Conservation (phyloP, 257 asterid genomes). For the Perilla frutescens region DNA sequence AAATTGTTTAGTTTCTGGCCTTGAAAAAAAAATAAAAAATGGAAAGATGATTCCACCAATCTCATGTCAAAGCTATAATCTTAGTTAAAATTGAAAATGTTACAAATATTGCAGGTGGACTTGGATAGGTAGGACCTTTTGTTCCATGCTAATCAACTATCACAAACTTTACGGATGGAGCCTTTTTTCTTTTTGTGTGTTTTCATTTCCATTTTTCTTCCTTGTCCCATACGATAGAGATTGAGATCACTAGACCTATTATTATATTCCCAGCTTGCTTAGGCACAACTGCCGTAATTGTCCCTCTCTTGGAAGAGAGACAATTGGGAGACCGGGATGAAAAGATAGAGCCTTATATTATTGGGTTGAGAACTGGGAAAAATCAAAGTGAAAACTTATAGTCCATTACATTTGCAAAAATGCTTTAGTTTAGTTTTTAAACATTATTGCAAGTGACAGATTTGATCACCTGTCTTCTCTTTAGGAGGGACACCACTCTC, state of each 20-base stretch:
- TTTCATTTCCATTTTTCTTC: too few relatives aligned
- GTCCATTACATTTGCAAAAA: neutral
- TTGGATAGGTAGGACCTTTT: conserved; percentile 5
- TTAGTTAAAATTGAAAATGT: conserved; percentile 10
- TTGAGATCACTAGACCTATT: conserved; percentile 2
- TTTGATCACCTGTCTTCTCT: conserved; percentile 1
- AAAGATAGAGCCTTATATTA: neutral
- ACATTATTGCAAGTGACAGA: neutral
- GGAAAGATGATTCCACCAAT: neutral
- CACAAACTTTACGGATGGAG: neutral
- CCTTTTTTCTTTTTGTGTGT: neutral
- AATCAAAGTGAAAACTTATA: conserved; percentile 4
- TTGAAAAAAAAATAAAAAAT: neutral
- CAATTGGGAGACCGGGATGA: neutral
- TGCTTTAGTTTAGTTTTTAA: conserved; percentile 15
- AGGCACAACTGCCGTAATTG: neutral
- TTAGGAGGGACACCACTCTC: conserved; percentile 3
- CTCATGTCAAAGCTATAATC: neutral
- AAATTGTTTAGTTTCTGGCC: conserved; percentile 16
- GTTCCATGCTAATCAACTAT: neutral
- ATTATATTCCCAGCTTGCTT: neutral
- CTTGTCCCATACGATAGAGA: neutral
- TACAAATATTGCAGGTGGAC: conserved; percentile 1
- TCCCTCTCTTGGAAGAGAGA: neutral
- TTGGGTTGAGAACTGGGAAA: neutral